Base-by-base conservation (phyloP, 306 rosid species). In the Cicer bijugum region DNA sequence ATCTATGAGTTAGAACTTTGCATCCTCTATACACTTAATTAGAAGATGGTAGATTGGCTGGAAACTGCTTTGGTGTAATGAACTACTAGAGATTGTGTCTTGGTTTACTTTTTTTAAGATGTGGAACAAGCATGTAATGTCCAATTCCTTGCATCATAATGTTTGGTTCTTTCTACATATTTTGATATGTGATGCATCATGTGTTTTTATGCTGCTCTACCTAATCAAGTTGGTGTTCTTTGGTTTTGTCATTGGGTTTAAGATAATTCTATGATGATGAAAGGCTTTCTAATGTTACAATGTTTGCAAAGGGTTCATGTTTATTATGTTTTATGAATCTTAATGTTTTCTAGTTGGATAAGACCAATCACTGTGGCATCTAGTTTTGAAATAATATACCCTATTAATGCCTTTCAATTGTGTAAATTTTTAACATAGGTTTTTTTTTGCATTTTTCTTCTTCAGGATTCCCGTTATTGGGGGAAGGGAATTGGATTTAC, bases 381-480 rank as follows among this genome's bases (percentile, higher is more conserved):
- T 23, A 58, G 64, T 58, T 28, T 28, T 58, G 64, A 58, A 5
- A 57, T 57, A 11, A 6, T 57, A 23, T 9, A 56, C 39, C 23
- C 16, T 28, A 59, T 59, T 12, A 59, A 59, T 12, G 65, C 65
- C 17, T 11, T 59, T 59, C 8, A 33, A 12, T 59, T 35, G 66
- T 9, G 7, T 33, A 33, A 33, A 17, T 23, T 12, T 58, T 17
- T 6, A 58, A 50, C 35, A 28, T 50, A 50, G 28, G 9, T 58
- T 28, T 9, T 23, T 23, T 20, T 20, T 57, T 76, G 52, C 62
- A 28, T 58, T 75, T 76, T 9, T 28, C 35, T 28, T 28, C 53
- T 76, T 52, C 66, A 92, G 98, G 96, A 82, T 90, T 59, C 98
- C 98, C 12, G 83, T 87, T 17, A 87, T 90, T 61, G 98, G 98